Evolutionary conservation across 495 filamentous ascomycete species (phyloP).

Genomic region (Neurospora discreta): DNA sequence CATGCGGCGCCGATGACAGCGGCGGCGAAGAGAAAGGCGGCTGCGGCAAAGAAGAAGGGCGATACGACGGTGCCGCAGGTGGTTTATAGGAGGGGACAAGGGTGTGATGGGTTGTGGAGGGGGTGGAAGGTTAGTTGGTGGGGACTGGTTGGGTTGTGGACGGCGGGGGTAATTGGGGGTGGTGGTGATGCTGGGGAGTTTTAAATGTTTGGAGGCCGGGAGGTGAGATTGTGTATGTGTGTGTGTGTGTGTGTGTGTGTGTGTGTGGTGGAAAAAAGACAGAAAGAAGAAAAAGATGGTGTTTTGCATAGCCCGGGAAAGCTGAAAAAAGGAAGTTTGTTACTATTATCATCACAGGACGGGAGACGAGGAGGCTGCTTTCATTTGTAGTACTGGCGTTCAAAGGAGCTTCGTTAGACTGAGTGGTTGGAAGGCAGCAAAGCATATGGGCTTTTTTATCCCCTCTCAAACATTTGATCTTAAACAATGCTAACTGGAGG

Average conservation of each 20-base stretch:
- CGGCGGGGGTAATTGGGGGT: conserved; percentile 30
- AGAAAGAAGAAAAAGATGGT: not conserved
- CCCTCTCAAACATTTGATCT: not conserved
- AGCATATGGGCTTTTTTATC: not conserved
- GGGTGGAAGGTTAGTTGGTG: conserved; percentile 95
- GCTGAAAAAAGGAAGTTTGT: not conserved
- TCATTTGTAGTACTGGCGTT: not conserved
- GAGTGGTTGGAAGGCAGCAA: not conserved
- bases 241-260: too few species aligned
- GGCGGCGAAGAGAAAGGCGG: not conserved
- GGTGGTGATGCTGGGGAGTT: conserved; percentile 38
- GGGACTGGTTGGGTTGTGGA: conserved; percentile 84
- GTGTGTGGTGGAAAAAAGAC: not conserved
- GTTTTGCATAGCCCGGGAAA: not conserved
- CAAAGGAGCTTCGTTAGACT: not conserved
- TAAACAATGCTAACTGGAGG: not conserved
- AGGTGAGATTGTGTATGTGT: not conserved
- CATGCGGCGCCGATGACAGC: conserved; percentile 26
- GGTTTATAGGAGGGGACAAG: conserved; percentile 59
- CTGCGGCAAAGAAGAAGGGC: not conserved
- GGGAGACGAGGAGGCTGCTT: not conserved
- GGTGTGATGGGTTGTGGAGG: conserved; percentile 73
- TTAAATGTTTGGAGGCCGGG: conserved; percentile 4
- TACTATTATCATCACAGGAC: not conserved
- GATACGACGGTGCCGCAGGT: conserved; percentile 22